Conservation (phyloP, 2,329 filamentous ascomycete genomes). For the Annulohypoxylon truncatum region DNA sequence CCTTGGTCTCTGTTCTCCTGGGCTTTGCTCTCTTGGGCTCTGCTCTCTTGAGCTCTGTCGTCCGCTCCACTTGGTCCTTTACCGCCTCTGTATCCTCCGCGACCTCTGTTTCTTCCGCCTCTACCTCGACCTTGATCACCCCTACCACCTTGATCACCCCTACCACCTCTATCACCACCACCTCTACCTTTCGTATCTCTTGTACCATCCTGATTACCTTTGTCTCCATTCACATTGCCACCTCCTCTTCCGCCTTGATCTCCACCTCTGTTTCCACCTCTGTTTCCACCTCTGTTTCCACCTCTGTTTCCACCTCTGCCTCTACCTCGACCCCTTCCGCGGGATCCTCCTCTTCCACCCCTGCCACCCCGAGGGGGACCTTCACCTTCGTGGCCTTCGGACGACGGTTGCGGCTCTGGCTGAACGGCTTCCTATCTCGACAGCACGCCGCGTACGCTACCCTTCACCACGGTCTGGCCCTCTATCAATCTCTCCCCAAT, state of each 20-base stretch:
- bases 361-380: background rate
- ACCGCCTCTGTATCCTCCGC: background rate
- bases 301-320: conserved; percentile 9
- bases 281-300: background rate
- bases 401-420: background rate
- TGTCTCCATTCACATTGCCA: background rate
- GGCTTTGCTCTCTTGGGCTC: background rate
- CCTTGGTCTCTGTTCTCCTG: background rate
- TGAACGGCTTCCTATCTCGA: conserved; percentile 55
- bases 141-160: background rate
- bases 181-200: background rate
- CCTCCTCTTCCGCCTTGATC: conserved; percentile 4
- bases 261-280: background rate
- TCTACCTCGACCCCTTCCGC: background rate
- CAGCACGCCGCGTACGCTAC: conserved; percentile 61
- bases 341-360: background rate
- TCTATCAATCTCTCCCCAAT: conserved; percentile 64
- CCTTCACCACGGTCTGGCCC: conserved; percentile 60
- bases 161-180: background rate
- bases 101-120: background rate
- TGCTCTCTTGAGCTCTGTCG: background rate
- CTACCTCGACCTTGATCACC: background rate
- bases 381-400: background rate
- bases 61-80: background rate
- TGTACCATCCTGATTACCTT: background rate